A percentile compares a stretch with the other conserved stretches of the same genome.
Conservation (phyloP, 331 rosid genomes). For the Acacia pycnantha region DNA sequence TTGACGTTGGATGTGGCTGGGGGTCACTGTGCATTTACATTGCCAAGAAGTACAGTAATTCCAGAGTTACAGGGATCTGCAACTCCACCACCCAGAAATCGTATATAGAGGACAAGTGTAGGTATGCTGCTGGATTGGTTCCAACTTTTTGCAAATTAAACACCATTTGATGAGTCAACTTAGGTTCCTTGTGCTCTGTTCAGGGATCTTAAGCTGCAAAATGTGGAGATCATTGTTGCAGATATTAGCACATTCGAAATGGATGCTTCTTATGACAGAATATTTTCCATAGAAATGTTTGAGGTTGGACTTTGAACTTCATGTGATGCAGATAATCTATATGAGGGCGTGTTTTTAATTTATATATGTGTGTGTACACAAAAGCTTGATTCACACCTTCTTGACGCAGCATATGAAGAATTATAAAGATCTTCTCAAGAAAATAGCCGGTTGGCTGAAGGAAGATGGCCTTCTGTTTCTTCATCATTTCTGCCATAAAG, state of each 20-base stretch:
- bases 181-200: not conserved
- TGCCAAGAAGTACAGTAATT: slow-evolving; percentile 63
- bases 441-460: slow-evolving; percentile 89
- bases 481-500: slow-evolving; percentile 82
- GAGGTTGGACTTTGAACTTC: slow-evolving; percentile 53
- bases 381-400: slow-evolving; percentile 8
- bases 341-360: slow-evolving; percentile 1
- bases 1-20: slow-evolving; percentile 96
- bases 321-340: not conserved
- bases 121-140: slow-evolving; percentile 39
- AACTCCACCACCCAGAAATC: slow-evolving; percentile 82
- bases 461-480: slow-evolving; percentile 75
- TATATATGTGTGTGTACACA: not conserved
- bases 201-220: slow-evolving; percentile 69
- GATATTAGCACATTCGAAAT: slow-evolving; percentile 77
- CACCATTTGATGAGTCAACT: slow-evolving; percentile 20
- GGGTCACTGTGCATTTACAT: slow-evolving; percentile 81
- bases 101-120: slow-evolving; percentile 56
- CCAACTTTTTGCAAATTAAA: slow-evolving; percentile 20
- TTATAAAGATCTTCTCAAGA: slow-evolving; percentile 80
- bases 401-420: slow-evolving; percentile 89
- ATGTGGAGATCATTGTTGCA: slow-evolving; percentile 73
- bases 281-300: slow-evolving; percentile 90
- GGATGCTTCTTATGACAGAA: slow-evolving; percentile 80
- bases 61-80: slow-evolving; percentile 86